These are phyloP conservation scores for Boletus bicolor DNA, from an alignment of 768 basidiomycete genomes.

Conservation along the genomic window DNA sequence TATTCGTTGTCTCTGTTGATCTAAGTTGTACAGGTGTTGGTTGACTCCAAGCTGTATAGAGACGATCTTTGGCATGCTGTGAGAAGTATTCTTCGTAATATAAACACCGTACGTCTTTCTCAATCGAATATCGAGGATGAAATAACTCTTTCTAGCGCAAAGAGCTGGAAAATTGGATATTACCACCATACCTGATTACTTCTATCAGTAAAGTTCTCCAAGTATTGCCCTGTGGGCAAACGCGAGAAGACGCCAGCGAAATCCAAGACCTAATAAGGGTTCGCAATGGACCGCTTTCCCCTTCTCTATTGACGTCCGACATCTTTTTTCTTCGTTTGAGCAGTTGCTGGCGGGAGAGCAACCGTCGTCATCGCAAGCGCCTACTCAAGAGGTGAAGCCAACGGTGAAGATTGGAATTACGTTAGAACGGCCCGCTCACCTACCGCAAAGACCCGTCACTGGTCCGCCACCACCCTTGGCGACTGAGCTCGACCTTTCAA, in stretches of 20 bases:
- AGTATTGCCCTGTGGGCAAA: conserved; percentile 22
- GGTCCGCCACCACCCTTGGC: conserved; percentile 12
- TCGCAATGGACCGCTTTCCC: conserved; percentile 46
- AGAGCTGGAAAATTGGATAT: conserved; percentile 39
- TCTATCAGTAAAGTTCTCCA: conserved; percentile 33
- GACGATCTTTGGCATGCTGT: conserved; percentile 25
- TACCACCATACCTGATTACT: conserved; percentile 39
- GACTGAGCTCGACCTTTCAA: conserved; percentile 13
- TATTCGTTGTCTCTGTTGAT: neutral
- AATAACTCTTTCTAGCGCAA: conserved; percentile 41
- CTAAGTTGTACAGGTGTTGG: conserved; percentile 13
- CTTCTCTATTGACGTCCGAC: conserved; percentile 39
- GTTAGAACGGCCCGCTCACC: conserved; percentile 25
- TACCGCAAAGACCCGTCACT: conserved; percentile 24
- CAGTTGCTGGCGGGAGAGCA: conserved; percentile 37
- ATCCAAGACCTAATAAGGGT: conserved; percentile 51
- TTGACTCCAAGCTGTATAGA: conserved; percentile 26
- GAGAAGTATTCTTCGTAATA: conserved; percentile 18
- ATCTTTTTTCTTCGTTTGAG: conserved; percentile 40
- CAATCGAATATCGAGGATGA: conserved; percentile 9
- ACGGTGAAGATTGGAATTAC: conserved; percentile 12
- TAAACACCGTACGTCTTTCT: conserved; percentile 26
- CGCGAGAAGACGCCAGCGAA: conserved; percentile 26
- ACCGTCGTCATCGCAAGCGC: conserved; percentile 17
- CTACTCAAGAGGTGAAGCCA: conserved; percentile 9